These are phyloP conservation scores for Penicillium brasilianum DNA, from an alignment of 2,329 filamentous ascomycete species.

Conservation along the genomic window DNA sequence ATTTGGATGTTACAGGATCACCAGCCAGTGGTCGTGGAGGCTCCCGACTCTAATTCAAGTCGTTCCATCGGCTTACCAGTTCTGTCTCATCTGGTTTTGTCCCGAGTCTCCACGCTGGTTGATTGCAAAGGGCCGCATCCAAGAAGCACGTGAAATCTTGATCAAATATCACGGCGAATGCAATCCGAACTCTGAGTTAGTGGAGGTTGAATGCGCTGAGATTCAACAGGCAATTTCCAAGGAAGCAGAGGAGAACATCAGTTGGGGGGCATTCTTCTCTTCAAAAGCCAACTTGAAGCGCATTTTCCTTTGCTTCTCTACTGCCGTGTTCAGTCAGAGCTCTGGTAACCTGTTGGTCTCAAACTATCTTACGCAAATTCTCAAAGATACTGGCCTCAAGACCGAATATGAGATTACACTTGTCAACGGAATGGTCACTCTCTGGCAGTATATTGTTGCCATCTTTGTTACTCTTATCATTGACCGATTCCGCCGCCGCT, in stretches of 20 bases:
- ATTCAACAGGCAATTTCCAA: slow-evolving; percentile 56
- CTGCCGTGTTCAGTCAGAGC: slow-evolving; percentile 50
- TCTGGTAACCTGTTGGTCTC: slow-evolving; percentile 52
- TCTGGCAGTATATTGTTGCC: slow-evolving; percentile 53
- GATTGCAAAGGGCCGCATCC: slow-evolving; percentile 56
- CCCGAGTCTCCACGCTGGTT: slow-evolving; percentile 67
- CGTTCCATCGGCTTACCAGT: slow-evolving; percentile 46
- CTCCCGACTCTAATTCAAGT: slow-evolving; percentile 61
- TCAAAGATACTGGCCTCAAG: slow-evolving; percentile 48
- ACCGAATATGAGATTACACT: slow-evolving; percentile 48
- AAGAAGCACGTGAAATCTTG: slow-evolving; percentile 58
- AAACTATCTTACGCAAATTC: slow-evolving; percentile 46
- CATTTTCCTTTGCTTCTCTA: slow-evolving; percentile 48
- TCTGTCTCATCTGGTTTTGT: slow-evolving; percentile 56
- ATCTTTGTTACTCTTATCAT: slow-evolving; percentile 46
- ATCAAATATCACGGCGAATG: slow-evolving; percentile 59
- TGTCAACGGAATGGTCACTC: slow-evolving; percentile 43
- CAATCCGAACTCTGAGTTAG: slow-evolving; percentile 51
- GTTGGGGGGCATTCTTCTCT: slow-evolving; percentile 51
- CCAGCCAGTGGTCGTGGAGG: slow-evolving; percentile 55
- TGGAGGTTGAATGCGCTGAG: slow-evolving; percentile 56
- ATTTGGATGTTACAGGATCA: slow-evolving; percentile 38
- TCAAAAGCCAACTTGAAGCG: slow-evolving; percentile 49
- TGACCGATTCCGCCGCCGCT: slow-evolving; percentile 43
- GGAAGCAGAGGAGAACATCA: slow-evolving; percentile 52